A percentile compares a stretch with the other conserved stretches of the same genome.
Conservation (phyloP, 208 protist genomes). For the Crithidia bombi region DNA sequence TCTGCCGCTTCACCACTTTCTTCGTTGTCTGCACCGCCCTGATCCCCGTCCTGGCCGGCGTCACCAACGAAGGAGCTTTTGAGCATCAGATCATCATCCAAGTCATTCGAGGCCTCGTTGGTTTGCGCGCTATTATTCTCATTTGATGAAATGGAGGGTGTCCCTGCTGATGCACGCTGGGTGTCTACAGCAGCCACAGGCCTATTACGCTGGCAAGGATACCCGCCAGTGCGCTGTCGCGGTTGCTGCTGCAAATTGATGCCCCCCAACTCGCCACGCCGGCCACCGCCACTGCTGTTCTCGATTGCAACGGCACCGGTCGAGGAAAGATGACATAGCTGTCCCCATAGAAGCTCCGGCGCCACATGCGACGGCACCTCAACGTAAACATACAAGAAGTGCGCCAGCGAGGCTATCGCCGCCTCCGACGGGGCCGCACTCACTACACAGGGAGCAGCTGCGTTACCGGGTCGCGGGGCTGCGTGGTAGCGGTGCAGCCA, state of each 20-base stretch:
- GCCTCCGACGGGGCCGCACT: background rate
- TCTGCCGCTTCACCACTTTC: background rate
- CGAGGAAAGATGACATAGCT: conserved; percentile 23
- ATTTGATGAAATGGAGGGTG: too few relatives aligned
- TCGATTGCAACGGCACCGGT: background rate
- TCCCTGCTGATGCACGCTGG: background rate
- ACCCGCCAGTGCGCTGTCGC: too few relatives aligned
- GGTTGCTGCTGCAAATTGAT: too few relatives aligned
- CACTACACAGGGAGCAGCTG: background rate
- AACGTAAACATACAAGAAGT: conserved; percentile 28
- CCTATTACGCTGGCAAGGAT: too few relatives aligned
- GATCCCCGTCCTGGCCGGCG: background rate
- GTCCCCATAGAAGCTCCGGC: conserved; percentile 36
- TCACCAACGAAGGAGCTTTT: background rate
- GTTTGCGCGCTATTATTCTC: background rate
- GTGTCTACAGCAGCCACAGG: too few relatives aligned
- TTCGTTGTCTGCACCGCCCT: background rate
- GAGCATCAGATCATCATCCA: conserved; percentile 4
- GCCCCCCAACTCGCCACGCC: too few relatives aligned
- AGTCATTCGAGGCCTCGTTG: background rate
- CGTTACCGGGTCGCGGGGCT: background rate
- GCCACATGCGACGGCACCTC: conserved; percentile 30
- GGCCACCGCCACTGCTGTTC: background rate
- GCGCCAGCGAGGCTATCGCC: conserved; percentile 10
- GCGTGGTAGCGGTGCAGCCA: conserved; percentile 23